phyloP scores from a whole-genome alignment of 2,329 filamentous ascomycete genomes.

The Orbilia oligospora region DNA sequence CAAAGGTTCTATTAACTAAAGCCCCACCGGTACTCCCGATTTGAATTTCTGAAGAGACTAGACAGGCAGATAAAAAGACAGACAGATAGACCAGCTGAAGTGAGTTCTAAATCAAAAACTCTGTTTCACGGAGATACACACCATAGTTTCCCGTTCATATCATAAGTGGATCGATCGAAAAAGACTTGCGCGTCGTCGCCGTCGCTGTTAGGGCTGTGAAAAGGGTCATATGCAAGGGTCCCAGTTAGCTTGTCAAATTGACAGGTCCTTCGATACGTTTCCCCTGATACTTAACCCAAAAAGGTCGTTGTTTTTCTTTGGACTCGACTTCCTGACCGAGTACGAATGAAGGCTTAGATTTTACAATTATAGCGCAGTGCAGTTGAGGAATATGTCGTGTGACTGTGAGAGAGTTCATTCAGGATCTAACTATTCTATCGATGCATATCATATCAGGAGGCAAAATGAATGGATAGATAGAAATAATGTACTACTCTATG shows the following conservation, averaged over 20 bases:
- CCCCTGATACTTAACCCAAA: not conserved
- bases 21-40: not conserved
- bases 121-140: slow-evolving; percentile 15
- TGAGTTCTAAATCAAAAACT: not conserved
- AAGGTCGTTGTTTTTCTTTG: not conserved
- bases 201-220: slow-evolving; percentile 31
- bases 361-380: slow-evolving; percentile 15
- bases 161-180: not conserved
- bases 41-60: too few species aligned
- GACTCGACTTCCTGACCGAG: not conserved
- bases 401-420: not conserved
- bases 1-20: not conserved
- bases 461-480: too few species aligned
- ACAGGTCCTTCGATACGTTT: not conserved
- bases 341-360: slow-evolving; percentile 25
- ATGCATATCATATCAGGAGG: too few species aligned
- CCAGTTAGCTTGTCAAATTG: too few species aligned
- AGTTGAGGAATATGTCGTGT: slow-evolving; percentile 5
- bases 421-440: too few species aligned
- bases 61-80: not conserved
- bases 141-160: too few species aligned
- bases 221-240: slow-evolving; percentile 40
- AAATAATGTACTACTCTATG: too few species aligned
- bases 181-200: slow-evolving; percentile 25
- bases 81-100: not conserved